Base-by-base conservation (phyloP, 1,284 basidiomycete species). In the Termitomyces sp. region DNA sequence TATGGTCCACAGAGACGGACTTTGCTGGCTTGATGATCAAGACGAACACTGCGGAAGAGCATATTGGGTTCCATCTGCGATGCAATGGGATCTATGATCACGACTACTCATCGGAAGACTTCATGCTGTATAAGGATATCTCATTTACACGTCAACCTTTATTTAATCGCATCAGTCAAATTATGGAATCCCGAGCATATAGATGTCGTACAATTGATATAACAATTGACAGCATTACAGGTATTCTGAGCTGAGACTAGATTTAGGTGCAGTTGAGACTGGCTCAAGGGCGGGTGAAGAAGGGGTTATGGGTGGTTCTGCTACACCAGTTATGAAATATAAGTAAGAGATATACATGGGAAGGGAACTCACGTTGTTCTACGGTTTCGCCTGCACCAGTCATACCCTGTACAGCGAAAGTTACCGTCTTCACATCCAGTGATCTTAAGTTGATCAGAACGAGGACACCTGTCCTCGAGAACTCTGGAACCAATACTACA, bases 1-100 rank as follows among this genome's bases (percentile, higher is more conserved):
- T 60, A 94, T 96, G 83, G 77, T 93, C 11, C 76, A 93, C 60
- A 76, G 88, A 31, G 94, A 98, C 60, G 96, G 94, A 0, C 74
- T 97, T 39, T 93, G 93, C 50, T 99, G 96, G 96, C 67, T 98
- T 31, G 96, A 99, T 65, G 86, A 90, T 38, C 91, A 94, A 68
- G 88, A 88, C 55, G 80, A 83, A 57, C 64, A 66, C 21, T 72
- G 71, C 34, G 82, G 84, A 13, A 74, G 76, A 49, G 79, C 83
- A 28, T 93, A 91, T 64, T 94, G 90, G 89, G 75, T 93, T 19
- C 84, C 85, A 1, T 89, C 87, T n/a, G 86, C 83, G 2, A 86
- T 91, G 81, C 75, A 77, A 53, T 93, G 89, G 90, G 85, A 89
- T 48, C 74, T 80, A 52, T 86, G 65, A 73, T 7, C 31, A 5